Conservation (phyloP, 2,329 filamentous ascomycete genomes). For the Ophiobolus disseminans region DNA sequence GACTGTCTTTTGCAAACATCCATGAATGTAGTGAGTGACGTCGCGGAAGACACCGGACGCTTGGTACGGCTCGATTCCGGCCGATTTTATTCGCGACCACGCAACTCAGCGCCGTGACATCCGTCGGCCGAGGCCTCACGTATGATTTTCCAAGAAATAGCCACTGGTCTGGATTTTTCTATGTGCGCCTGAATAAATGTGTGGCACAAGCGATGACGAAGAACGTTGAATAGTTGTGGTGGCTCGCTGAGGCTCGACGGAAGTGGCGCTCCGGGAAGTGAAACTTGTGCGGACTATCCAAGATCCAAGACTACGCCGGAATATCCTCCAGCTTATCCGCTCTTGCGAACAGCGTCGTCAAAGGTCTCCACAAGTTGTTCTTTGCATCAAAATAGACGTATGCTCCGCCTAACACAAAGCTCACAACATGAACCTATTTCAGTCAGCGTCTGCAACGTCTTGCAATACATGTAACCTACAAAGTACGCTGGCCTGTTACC, state of each 20-base stretch:
- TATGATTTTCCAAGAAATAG: neutral
- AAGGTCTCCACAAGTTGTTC: slow-evolving; percentile 21
- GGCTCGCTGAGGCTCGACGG: neutral
- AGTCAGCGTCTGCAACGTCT: slow-evolving; percentile 3
- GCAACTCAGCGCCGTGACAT: slow-evolving; percentile 3
- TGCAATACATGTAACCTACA: slow-evolving; percentile 1
- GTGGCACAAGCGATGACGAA: slow-evolving; percentile 13
- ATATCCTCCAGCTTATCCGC: no score
- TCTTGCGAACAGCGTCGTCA: slow-evolving; percentile 11
- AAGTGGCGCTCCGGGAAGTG: no score
- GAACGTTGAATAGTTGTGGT: slow-evolving; percentile 6
- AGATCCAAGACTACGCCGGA: no score
- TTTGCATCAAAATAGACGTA: slow-evolving; percentile 22
- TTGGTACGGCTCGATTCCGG: slow-evolving; percentile 6
- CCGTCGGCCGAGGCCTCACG: slow-evolving; percentile 7
- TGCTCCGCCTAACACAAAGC: slow-evolving; percentile 13
- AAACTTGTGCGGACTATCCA: no score
- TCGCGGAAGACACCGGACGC: slow-evolving; percentile 9
- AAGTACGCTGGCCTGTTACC: slow-evolving; percentile 2
- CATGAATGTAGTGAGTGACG: slow-evolving; percentile 10
- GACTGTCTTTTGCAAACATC: neutral
- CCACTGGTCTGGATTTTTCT: neutral
- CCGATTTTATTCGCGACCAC: slow-evolving; percentile 7
- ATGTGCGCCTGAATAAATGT: neutral
- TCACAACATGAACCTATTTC: slow-evolving; percentile 11